A percentile compares a stretch with the other conserved stretches of the same genome.
phyloP scores from a whole-genome alignment of 305 asterid species.

The Fraxinus paxiana region DNA sequence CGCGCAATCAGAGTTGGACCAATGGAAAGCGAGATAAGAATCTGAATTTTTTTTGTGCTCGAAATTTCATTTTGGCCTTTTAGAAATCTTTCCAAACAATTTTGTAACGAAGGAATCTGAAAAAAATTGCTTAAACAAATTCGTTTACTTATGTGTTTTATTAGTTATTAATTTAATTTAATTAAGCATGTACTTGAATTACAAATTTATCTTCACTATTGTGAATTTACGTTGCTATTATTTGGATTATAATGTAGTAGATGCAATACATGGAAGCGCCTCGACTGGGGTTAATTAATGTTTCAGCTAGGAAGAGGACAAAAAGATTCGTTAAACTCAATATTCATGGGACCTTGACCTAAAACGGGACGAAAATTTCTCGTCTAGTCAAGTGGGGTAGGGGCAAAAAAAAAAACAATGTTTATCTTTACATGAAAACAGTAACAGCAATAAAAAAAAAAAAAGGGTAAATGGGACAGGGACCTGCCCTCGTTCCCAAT shows the following conservation, averaged over 20 bases:
- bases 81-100: neutral
- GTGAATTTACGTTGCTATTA: neutral
- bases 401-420: neutral
- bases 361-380: too few relatives aligned
- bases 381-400: neutral
- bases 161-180: neutral
- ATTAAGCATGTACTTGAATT: neutral
- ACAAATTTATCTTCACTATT: neutral
- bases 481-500: neutral
- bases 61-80: neutral
- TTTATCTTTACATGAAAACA: too few relatives aligned
- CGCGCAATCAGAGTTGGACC: neutral
- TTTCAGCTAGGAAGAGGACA: neutral
- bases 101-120: neutral
- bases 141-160: neutral
- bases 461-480: neutral
- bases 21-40: neutral
- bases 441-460: neutral
- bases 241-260: neutral
- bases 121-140: neutral
- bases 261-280: neutral
- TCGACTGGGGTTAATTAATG: neutral
- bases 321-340: neutral
- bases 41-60: neutral
- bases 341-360: neutral